Base-by-base conservation (phyloP, 495 filamentous ascomycete species). In the Penicillium parvum region DNA sequence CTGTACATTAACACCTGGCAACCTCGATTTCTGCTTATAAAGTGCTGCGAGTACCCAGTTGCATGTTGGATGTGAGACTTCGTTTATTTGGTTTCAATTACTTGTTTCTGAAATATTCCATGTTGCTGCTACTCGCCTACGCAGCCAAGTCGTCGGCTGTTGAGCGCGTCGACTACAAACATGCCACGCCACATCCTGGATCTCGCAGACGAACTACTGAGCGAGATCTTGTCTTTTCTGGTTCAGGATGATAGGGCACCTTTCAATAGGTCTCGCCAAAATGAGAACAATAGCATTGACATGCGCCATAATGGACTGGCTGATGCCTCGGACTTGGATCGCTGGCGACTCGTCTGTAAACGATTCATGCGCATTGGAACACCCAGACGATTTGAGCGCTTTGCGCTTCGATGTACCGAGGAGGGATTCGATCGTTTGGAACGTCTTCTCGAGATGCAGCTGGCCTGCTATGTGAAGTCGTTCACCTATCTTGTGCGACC, bases 401-500 rank as follows among this genome's bases (percentile, higher is more conserved):
- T 87, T 27, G 71, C 71, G 7, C 67, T 79, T 15, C 73, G 83
- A 23, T 86, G 85, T 46, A 82, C 78, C 4, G 47, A 52, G 9
- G 65, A 72, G 37, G 83, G 80, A 1, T 77, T 87, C 37, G 57
- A 64, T 21, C 65, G 75, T 32, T 58, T 87, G 32, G 72, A 79
- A 15, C 65, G 71, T 22, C 47, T 73, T 28, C 43, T 73, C 33
- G 42, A 57, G 39, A 73, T 70, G 68, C 74, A 82, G 54, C 68
- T 83, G 14, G 75, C 78, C 25, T 69, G 65, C 46, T 73, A 82
- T 64, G 80, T 84, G 34, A 78, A 73, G 60, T 77, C 81, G 54
- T 79, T 87, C 58, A 82, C 78, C 51, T 87, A 87, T 58, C 75
- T 86, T 64, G 77, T 86, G 57, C 81, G 81, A 53, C 80, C 75